Base-by-base conservation (phyloP, 345 rosid species). In the Eucalyptus virginea region DNA sequence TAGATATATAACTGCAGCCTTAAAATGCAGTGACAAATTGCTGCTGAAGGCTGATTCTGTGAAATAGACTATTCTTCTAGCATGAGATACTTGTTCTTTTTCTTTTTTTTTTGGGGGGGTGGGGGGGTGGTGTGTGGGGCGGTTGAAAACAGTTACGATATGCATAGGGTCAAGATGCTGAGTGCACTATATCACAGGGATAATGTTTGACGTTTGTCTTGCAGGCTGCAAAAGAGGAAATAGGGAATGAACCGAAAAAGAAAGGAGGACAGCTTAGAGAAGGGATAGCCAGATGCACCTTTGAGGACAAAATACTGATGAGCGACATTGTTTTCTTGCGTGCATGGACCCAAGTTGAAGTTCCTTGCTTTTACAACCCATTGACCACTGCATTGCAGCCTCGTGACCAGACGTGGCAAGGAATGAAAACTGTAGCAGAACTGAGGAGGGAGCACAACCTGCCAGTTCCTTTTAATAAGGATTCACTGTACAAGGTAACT, bases 271-370 rank as follows among this genome's bases (percentile, higher is more conserved):
- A 91, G 88, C 87, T 92, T 77, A 91, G 94, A 92, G 98, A 96
- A 90, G 99, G 99, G 88, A 94, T 96, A 91, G 99, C 95, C 13
- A 94, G 99, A 92, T 98, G 99, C 93, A 97, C 97, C 87, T 98
- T 98, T 93, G 99, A 98, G 97, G 99, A 98, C 93, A 93, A 92
- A 91, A 97, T 97, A 88, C 91, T 94, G 90, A 97, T 97, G 97
- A 94, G 99, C 37, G 99, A 98, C 92, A 93, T 98, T 45, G 96
- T 98, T 87, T 95, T 95, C 92, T 91, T 98, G 93, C 96, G 93
- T 12, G 97, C 98, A 23, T 98, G 98, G 97, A 93, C 96, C 81
- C 91, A 92, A 89, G 99, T 97, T 86, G 98, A 97, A 90, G 94
- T 95, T 90, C 97, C 99, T 86, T 69, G 60, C 72, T 97, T 95